Conservation (phyloP, 2,329 filamentous ascomycete species). For the Ambrosiella cleistominuta region DNA sequence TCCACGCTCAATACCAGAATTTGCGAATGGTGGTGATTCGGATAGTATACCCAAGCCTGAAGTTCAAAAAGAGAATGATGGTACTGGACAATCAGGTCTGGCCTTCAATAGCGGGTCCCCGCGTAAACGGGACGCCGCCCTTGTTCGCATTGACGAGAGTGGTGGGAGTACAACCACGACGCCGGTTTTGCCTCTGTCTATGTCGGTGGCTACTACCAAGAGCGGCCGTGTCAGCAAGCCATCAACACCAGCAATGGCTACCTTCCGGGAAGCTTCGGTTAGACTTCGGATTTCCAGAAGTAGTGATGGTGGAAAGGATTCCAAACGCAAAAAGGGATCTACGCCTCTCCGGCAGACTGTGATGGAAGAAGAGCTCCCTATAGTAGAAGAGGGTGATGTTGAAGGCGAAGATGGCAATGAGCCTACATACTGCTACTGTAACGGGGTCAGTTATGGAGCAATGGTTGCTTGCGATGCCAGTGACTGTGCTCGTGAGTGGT, state of each 20-base stretch:
- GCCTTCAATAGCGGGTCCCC: conserved; percentile 5
- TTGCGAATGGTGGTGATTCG: conserved; percentile 15
- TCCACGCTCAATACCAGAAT: conserved; percentile 14
- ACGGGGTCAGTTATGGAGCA: conserved; percentile 63
- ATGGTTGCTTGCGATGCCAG: conserved; percentile 70
- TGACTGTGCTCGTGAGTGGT: conserved; percentile 61
- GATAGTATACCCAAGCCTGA: conserved; percentile 19
- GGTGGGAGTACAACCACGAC: conserved; percentile 15
- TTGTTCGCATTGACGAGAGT: conserved; percentile 4
- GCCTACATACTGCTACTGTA: conserved; percentile 63
- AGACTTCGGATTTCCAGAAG: conserved; percentile 37
- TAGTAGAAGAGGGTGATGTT: conserved; percentile 20
- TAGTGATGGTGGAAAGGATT: conserved; percentile 16
- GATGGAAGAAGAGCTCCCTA: conserved; percentile 15
- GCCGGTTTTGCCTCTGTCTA: conserved; percentile 28
- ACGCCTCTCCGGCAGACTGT: conserved; percentile 4
- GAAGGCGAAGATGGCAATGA: conserved; percentile 54
- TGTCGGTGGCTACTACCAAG: conserved; percentile 39
- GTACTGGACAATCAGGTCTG: conserved; percentile 23
- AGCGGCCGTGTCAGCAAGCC: conserved; percentile 50
- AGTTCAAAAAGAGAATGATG: conserved; percentile 28
- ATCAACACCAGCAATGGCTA: conserved; percentile 43
- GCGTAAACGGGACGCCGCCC: conserved; percentile 8
- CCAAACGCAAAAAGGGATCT: conserved; percentile 12
- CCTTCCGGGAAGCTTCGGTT: conserved; percentile 34